Evolutionary conservation across 306 rosid genomes (phyloP), one percentile per base, ranked within the genome.

Genomic region (Cicer bijugum): DNA sequence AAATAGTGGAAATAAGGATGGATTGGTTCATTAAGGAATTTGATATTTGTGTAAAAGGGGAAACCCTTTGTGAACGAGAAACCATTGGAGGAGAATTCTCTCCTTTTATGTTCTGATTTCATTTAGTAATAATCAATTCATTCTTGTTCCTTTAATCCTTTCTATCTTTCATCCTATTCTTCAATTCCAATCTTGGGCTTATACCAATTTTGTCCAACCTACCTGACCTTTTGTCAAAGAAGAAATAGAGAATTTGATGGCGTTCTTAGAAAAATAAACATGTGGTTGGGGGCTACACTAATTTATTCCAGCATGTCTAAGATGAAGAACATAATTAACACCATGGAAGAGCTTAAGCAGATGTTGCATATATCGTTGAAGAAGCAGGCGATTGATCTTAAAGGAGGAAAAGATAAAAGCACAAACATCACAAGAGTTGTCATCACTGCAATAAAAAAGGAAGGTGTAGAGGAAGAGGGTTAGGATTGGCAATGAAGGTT

Each of bases 41-140:
- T 50, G 56, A n/a, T 50, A 9, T 50, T 50, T 50, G 56, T 50
- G 56, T n/a, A 50, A 50, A 50, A 50, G 9, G 53, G 53, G 53
- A 47, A 47, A 47, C 7, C 53, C 53, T 47, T 28, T 28, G 33
- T 28, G 33, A 28, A 28, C 33, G 33, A 28, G 33, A 28, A 28
- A 28, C 33, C 33, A 28, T 2, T 47, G 7, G 16, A 47, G 53
- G 53, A 47, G 53, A 47, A 12, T 47, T 47, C 53, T 47, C 53
- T 47, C 16, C 53, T 47, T 47, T 47, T 47, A 47, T 47, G 53
- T 47, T 47, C 16, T 1, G 16, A 47, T 47, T 45, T 45, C 50
- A 45, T 45, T 45, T 12, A 45, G 4, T 45, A 9, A 45, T 45
- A 45, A 45, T 45, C 12, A 45, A 11, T 45, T 45, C 50, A 10